Evolutionary conservation across 345 rosid species (phyloP), one percentile per base, ranked within the genome.

Genomic region (Ceriops zippeliana): DNA sequence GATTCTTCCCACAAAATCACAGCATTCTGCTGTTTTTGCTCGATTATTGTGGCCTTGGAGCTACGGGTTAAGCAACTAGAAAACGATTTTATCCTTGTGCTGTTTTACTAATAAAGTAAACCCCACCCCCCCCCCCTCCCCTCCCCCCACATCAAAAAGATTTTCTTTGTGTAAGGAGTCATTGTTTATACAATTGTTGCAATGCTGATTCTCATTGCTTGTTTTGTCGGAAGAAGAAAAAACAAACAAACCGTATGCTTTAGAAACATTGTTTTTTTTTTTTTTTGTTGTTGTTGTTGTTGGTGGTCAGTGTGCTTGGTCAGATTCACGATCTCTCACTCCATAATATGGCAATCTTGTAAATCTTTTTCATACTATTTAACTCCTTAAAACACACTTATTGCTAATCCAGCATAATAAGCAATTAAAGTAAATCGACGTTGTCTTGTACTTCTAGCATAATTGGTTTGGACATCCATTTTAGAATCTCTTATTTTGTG

Each of bases 351-450:
- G 37, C 34, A 20, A 58, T 28, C 69, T 28, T 22, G 27, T 22
- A 42, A 20, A 4, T 60, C 63, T 5, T 1, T 30, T 71, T 22
- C 32, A 27, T 46, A 47, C 30, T 15, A 56, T 56, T 57, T 57
- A 56, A 70, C 26, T 24, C 67, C 24, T 32, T 24, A 2, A 26
- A 22, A 51, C 17, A 27, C 49, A 31, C 47, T 65, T 64, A 63
- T 52, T 74, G 78, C 62, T 38, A 70, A 70, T 74, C 78, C 64
- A 27, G 53, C 70, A 66, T 60, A 32, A 51, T 20, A n/a, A 35
- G 19, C 75, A 73, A 63, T 57, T 65, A 61, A 28, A 19, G 2
- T 66, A 49, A 56, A 10, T 11, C 27, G 31, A 31, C 26, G 15
- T 27, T 60, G 30, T 22, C 6, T 4, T 15, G 19, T 20, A 38